Percentiles rank a stretch among this genome's conserved stretches.
These are phyloP conservation scores for Sarocladiaceae sp. DNA, from an alignment of 2,329 filamentous ascomycete genomes.

Conservation along the genomic window DNA sequence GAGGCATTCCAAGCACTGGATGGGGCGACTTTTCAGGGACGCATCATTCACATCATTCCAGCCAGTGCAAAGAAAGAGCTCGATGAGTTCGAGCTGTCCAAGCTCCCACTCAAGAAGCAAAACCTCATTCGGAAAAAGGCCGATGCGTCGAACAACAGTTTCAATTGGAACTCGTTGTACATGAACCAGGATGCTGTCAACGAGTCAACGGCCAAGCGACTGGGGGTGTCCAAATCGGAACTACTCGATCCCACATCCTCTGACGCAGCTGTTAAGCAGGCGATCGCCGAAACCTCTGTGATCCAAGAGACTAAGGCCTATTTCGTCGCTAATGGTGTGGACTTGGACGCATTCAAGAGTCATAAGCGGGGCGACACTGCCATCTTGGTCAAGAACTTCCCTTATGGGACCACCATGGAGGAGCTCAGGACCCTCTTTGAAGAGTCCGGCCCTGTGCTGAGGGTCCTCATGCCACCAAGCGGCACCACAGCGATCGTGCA, in stretches of 20 bases:
- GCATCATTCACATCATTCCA: constrained; percentile 85
- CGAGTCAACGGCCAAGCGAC: constrained; percentile 76
- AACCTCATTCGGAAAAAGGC: constrained; percentile 82
- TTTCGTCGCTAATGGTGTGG: constrained; percentile 81
- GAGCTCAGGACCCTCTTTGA: constrained; percentile 80
- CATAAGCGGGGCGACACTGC: constrained; percentile 79
- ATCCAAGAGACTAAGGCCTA: constrained; percentile 96
- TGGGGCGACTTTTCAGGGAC: constrained; percentile 85
- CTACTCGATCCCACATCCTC: constrained; percentile 92
- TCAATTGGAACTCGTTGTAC: constrained; percentile 99
- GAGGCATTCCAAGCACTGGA: constrained; percentile 77
- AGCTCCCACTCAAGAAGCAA: constrained; percentile 91
- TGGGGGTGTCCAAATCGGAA: constrained; percentile 88
- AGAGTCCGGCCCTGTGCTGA: constrained; percentile 75
- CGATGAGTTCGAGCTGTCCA: constrained; percentile 85
- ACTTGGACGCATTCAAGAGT: constrained; percentile 86
- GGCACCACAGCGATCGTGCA: constrained; percentile 94
- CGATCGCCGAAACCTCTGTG: constrained; percentile 90
- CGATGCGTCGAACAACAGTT: constrained; percentile 71
- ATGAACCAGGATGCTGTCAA: constrained; percentile 97
- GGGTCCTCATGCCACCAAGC: constrained; percentile 85
- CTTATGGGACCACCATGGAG: constrained; percentile 73
- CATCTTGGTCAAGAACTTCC: constrained; percentile 93
- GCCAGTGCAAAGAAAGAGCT: constrained; percentile 79
- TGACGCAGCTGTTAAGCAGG: constrained; percentile 93